Evolutionary conservation across 257 asterid species (phyloP).

Genomic region (Fraxinus quadrangulata): DNA sequence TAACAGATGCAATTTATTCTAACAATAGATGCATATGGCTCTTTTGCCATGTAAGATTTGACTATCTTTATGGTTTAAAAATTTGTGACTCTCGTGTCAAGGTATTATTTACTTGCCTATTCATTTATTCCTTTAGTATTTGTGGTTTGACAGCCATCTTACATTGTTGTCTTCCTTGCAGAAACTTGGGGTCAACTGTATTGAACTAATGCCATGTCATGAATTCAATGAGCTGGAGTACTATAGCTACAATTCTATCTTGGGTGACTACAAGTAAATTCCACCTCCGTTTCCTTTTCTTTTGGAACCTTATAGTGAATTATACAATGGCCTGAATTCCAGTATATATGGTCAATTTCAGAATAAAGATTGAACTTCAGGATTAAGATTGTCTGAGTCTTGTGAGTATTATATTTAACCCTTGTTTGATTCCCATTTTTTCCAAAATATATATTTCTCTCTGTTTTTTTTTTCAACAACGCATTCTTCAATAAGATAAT

Average conservation of each 20-base stretch:
- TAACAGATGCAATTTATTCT: background rate
- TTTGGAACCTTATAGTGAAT: background rate
- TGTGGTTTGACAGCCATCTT: slow-evolving; percentile 17
- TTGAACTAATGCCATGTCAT: slow-evolving; percentile 99
- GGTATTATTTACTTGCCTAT: slow-evolving; percentile 9
- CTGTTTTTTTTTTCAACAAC: no score
- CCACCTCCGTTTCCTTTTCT: slow-evolving; percentile 24
- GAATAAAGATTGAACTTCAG: background rate
- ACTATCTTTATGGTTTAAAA: background rate
- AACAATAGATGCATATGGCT: background rate
- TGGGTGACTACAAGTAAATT: slow-evolving; percentile 90
- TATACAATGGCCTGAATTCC: slow-evolving; percentile 11
- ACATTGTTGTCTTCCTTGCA: slow-evolving; percentile 41
- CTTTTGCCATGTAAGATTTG: background rate
- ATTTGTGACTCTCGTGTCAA: slow-evolving; percentile 19
- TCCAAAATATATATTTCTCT: no score
- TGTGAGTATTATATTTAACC: background rate
- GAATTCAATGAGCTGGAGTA: slow-evolving; percentile 97
- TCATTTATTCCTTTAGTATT: slow-evolving; percentile 10
- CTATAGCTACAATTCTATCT: slow-evolving; percentile 81
- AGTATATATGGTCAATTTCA: slow-evolving; percentile 12
- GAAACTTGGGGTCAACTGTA: slow-evolving; percentile 97
- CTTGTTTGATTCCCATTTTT: no score
- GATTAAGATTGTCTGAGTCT: background rate
- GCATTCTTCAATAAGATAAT: no score